Percentiles rank a stretch among this genome's conserved stretches.
These are phyloP conservation scores for Umbelopsis sp. DNA, from an alignment of 371 early-diverging fungal genomes.

Conservation along the genomic window DNA sequence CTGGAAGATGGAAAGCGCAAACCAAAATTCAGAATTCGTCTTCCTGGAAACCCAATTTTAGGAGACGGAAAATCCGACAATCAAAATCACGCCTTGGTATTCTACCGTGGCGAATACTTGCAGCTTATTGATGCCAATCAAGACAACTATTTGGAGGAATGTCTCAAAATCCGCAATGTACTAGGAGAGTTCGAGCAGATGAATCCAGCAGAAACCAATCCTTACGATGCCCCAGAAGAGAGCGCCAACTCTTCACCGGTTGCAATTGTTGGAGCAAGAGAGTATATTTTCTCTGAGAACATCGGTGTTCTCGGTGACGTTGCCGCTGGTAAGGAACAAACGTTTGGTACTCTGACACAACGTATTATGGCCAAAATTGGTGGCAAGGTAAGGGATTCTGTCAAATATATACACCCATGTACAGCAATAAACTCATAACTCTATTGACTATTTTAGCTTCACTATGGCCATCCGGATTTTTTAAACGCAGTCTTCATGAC, in stretches of 20 bases:
- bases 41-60: conserved; percentile 88
- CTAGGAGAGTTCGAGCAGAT: conserved; percentile 87
- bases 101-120: conserved; percentile 84
- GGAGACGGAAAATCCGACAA: conserved; percentile 94
- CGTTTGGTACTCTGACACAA: conserved; percentile 88
- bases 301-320: conserved; percentile 89
- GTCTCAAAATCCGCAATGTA: conserved; percentile 85
- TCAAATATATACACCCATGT: background rate
- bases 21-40: conserved; percentile 75
- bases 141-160: conserved; percentile 91
- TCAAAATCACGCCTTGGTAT: conserved; percentile 87
- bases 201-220: conserved; percentile 65
- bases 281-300: conserved; percentile 90
- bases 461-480: conserved; percentile 94
- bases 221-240: conserved; percentile 63
- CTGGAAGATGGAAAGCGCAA: conserved; percentile 69
- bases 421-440: background rate
- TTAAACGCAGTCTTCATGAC: conserved; percentile 89
- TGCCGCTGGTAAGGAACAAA: conserved; percentile 91
- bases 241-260: conserved; percentile 69
- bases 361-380: conserved; percentile 88
- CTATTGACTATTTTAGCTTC: conserved; percentile 37
- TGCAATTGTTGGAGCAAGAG: conserved; percentile 90
- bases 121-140: conserved; percentile 92
- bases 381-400: conserved; percentile 45